phyloP scores from a whole-genome alignment of 2,329 filamentous ascomycete genomes.

The Pseudocercospora eumusae region DNA sequence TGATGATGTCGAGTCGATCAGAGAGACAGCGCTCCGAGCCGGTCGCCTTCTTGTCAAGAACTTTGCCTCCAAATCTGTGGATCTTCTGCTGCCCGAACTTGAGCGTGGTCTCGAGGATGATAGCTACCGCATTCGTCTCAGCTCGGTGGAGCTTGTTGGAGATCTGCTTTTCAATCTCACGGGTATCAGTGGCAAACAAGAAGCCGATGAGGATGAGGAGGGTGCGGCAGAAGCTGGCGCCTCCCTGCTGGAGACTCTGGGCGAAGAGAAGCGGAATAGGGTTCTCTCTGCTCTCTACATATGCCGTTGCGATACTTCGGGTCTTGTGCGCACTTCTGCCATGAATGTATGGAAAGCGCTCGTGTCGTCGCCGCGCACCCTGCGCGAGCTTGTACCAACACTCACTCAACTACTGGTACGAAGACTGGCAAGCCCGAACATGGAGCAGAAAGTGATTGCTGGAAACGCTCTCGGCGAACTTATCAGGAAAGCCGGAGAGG shows the following conservation, averaged over 20 bases:
- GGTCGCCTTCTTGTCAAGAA: slow-evolving; percentile 96
- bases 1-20: slow-evolving; percentile 93
- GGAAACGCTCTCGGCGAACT: slow-evolving; percentile 95
- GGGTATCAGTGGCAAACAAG: slow-evolving; percentile 78
- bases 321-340: slow-evolving; percentile 83
- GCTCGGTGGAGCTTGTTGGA: slow-evolving; percentile 94
- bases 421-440: slow-evolving; percentile 89
- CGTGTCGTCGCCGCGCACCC: slow-evolving; percentile 84
- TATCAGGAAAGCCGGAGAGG: slow-evolving; percentile 94
- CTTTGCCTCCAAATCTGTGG: slow-evolving; percentile 91
- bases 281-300: slow-evolving; percentile 97
- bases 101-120: slow-evolving; percentile 97
- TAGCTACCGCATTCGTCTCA: slow-evolving; percentile 95
- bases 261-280: slow-evolving; percentile 94
- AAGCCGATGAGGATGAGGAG: slow-evolving; percentile 78
- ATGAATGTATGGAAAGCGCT: slow-evolving; percentile 96
- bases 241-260: slow-evolving; percentile 90
- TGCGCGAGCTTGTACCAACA: slow-evolving; percentile 93
- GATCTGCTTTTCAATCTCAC: slow-evolving; percentile 97
- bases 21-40: slow-evolving; percentile 92
- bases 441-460: slow-evolving; percentile 98
- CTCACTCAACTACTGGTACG: slow-evolving; percentile 93
- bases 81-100: slow-evolving; percentile 88
- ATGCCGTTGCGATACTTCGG: slow-evolving; percentile 94
- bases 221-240: slow-evolving; percentile 82